Percentiles rank a stretch among this genome's conserved stretches.
These are phyloP conservation scores for Phylloporus arenicola DNA, from an alignment of 768 basidiomycete species.

Conservation along the genomic window DNA sequence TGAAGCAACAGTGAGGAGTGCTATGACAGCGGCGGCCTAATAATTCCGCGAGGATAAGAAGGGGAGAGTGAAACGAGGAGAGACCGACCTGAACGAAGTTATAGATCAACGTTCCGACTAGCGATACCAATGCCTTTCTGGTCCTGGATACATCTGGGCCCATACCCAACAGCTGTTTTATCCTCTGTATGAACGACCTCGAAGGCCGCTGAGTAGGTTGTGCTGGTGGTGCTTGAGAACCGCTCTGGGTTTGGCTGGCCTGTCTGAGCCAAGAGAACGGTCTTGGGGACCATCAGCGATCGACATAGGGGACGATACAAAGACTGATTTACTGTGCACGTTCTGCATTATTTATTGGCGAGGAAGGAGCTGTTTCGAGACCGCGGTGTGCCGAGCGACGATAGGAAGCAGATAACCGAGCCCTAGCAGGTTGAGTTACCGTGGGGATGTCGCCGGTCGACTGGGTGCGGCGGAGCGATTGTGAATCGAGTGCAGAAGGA, in stretches of 20 bases:
- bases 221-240: not conserved
- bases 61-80: not conserved
- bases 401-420: slow-evolving; percentile 28
- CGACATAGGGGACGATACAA: slow-evolving; percentile 2
- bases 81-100: slow-evolving; percentile 48
- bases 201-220: slow-evolving; percentile 9
- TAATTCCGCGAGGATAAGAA: slow-evolving; percentile 3
- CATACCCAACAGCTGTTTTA: slow-evolving; percentile 44
- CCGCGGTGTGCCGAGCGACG: slow-evolving; percentile 24
- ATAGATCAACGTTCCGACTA: slow-evolving; percentile 48
- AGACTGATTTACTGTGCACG: slow-evolving; percentile 15
- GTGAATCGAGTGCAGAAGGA: slow-evolving; percentile 24
- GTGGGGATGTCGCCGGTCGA: slow-evolving; percentile 32
- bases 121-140: slow-evolving; percentile 48
- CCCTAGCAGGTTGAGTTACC: slow-evolving; percentile 19
- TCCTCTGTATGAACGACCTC: slow-evolving; percentile 17
- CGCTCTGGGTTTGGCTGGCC: slow-evolving; percentile 18
- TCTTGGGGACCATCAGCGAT: slow-evolving; percentile 21
- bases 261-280: slow-evolving; percentile 22
- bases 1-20: slow-evolving; percentile 46
- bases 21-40: slow-evolving; percentile 49
- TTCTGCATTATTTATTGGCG: slow-evolving; percentile 14
- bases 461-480: slow-evolving; percentile 31
- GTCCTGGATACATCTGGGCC: slow-evolving; percentile 47
- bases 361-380: slow-evolving; percentile 15